Conservation (phyloP, 78 protist species). For the Cyanophora paradoxa region DNA sequence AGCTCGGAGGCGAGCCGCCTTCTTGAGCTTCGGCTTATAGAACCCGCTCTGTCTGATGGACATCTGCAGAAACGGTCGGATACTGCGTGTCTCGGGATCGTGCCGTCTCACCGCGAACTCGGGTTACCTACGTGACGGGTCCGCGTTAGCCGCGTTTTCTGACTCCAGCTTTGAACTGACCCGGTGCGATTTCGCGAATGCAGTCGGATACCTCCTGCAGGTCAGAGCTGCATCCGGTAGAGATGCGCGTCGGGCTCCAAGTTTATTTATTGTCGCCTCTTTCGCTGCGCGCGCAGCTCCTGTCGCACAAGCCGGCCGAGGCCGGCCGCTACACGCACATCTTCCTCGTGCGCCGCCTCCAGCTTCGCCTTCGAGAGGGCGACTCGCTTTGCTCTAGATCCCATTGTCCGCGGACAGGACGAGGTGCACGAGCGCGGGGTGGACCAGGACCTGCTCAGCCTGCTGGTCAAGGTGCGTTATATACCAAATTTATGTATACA, state of each 20-base stretch:
- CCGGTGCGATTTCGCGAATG: too few relatives aligned
- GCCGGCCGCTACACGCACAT: neutral
- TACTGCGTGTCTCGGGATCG: neutral
- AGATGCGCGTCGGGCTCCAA: too few relatives aligned
- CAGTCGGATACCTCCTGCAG: constrained; percentile 8
- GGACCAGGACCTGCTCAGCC: constrained; percentile 2
- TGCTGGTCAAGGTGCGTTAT: constrained; percentile 2
- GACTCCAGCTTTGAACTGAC: too few relatives aligned
- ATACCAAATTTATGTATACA: too few relatives aligned
- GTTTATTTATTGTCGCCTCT: too few relatives aligned
- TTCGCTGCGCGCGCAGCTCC: too few relatives aligned
- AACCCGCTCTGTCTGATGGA: neutral
- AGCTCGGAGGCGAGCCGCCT: neutral
- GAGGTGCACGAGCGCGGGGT: constrained; percentile 19
- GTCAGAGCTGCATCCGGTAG: too few relatives aligned
- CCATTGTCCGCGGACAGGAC: neutral
- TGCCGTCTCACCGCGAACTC: neutral
- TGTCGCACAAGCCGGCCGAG: neutral
- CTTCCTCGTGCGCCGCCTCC: neutral
- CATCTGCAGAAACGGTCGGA: neutral
- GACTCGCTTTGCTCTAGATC: neutral
- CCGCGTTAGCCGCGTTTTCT: too few relatives aligned
- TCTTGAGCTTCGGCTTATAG: neutral
- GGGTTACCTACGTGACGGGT: too few relatives aligned
- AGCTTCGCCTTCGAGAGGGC: neutral